Evolutionary conservation across 139 green algal genomes (phyloP).

Genomic region (Picochlorum sp.): DNA sequence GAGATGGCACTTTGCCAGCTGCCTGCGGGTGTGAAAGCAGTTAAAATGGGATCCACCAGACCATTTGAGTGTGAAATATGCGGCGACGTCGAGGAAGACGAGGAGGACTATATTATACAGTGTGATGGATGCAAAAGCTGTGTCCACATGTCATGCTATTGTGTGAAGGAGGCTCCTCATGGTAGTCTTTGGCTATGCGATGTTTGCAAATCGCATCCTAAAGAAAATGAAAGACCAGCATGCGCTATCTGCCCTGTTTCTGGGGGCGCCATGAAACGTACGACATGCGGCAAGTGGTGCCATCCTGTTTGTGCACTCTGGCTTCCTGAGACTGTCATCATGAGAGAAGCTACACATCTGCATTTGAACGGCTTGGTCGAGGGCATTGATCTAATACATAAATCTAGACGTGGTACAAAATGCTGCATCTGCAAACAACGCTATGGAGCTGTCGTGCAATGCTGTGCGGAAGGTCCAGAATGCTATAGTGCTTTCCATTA

Average conservation of each 20-base stretch:
- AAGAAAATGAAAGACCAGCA: slow-evolving; percentile 23
- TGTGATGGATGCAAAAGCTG: slow-evolving; percentile 65
- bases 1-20: slow-evolving; percentile 33
- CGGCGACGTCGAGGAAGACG: slow-evolving; percentile 47
- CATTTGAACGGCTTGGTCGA: slow-evolving; percentile 8
- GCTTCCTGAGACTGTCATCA: slow-evolving; percentile 38
- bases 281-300: slow-evolving; percentile 40
- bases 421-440: slow-evolving; percentile 52
- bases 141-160: slow-evolving; percentile 73
- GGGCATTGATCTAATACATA: slow-evolving; percentile 10
- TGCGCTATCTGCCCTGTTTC: slow-evolving; percentile 55
- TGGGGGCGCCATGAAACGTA: slow-evolving; percentile 54
- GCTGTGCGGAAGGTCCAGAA: slow-evolving; percentile 18
- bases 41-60: slow-evolving; percentile 1
- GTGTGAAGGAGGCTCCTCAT: slow-evolving; percentile 25
- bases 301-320: slow-evolving; percentile 61
- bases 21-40: slow-evolving; percentile 27
- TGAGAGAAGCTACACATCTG: slow-evolving; percentile 18
- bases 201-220: slow-evolving; percentile 29
- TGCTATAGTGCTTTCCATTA: slow-evolving; percentile 71
- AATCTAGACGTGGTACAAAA: slow-evolving; percentile 3
- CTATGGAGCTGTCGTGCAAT: slow-evolving; percentile 75
- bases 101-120: slow-evolving; percentile 45
- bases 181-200: slow-evolving; percentile 63
- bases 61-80: slow-evolving; percentile 48